These are phyloP conservation scores for Penicillium sp. DNA, from an alignment of 2,329 filamentous ascomycete species.

Conservation along the genomic window DNA sequence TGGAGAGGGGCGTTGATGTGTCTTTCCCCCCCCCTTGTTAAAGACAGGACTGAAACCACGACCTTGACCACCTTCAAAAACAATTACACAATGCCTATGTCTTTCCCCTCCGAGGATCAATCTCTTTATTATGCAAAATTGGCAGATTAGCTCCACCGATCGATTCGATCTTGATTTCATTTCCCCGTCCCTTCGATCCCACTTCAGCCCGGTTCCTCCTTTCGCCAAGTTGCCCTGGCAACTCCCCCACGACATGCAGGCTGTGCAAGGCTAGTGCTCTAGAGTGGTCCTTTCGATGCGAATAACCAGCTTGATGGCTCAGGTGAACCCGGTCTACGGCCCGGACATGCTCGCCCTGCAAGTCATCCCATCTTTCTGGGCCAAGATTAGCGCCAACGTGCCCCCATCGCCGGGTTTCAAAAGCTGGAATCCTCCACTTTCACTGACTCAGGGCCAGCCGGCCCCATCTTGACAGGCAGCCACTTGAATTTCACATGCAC, in stretches of 20 bases:
- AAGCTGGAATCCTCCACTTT: not conserved
- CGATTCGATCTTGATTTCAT: slow-evolving; percentile 15
- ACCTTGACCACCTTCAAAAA: not conserved
- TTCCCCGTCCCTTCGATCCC: slow-evolving; percentile 5
- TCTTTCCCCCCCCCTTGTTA: not conserved
- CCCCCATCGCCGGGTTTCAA: not conserved
- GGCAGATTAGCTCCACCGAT: slow-evolving; percentile 9
- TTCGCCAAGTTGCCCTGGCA: slow-evolving; percentile 19
- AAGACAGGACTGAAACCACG: not conserved
- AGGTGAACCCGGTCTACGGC: slow-evolving; percentile 19
- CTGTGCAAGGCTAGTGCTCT: slow-evolving; percentile 2
- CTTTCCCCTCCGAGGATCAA: not conserved
- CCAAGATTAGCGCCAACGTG: slow-evolving; percentile 1
- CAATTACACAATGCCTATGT: not conserved
- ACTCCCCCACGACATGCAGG: slow-evolving; percentile 23
- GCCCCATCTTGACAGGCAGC: not conserved
- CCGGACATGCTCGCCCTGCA: slow-evolving; percentile 8
- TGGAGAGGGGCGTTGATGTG: not conserved
- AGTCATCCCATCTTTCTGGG: slow-evolving; percentile 6
- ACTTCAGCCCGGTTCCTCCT: slow-evolving; percentile 3
- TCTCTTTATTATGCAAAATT: not conserved
- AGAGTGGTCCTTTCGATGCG: not conserved
- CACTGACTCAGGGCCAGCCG: not conserved
- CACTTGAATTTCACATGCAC: not conserved
- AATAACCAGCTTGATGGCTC: not conserved